Conservation (phyloP, 1,139 yeast species). For the Lodderomyces pseudojiufengensis region DNA sequence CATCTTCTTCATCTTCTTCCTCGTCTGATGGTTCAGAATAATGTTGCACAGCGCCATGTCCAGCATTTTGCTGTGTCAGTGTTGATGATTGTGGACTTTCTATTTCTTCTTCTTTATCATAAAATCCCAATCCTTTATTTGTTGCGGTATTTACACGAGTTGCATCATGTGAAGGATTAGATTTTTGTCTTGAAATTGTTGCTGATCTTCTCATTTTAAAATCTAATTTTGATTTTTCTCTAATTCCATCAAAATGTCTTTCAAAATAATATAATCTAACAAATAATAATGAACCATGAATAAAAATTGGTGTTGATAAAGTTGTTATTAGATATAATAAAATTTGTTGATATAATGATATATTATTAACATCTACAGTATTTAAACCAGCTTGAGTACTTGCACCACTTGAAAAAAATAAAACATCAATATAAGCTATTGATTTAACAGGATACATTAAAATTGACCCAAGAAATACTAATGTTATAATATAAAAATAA, state of each 20-base stretch:
- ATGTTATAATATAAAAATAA: constrained; percentile 55
- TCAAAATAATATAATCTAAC: constrained; percentile 90
- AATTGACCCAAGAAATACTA: constrained; percentile 64
- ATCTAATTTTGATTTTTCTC: constrained; percentile 66
- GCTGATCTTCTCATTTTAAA: constrained; percentile 78
- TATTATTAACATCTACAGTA: constrained; percentile 61
- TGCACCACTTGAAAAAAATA: constrained; percentile 73
- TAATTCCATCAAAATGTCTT: constrained; percentile 78
- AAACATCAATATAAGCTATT: constrained; percentile 68
- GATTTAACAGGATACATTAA: constrained; percentile 71
- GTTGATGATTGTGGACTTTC: constrained; percentile 11
- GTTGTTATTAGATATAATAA: constrained; percentile 56
- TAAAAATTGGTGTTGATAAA: constrained; percentile 82
- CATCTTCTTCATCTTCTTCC: constrained; percentile 4
- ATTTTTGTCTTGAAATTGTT: constrained; percentile 58
- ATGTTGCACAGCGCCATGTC: constrained; percentile 21
- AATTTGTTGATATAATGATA: constrained; percentile 75
- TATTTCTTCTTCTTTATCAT: constrained; percentile 9
- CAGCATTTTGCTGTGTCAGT: constrained; percentile 4
- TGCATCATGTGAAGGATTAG: constrained; percentile 23
- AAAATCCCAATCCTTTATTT: constrained; percentile 33
- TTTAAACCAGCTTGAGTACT: constrained; percentile 91
- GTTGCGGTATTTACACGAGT: constrained; percentile 36
- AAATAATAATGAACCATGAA: constrained; percentile 75
- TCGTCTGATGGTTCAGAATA: constrained; percentile 39